Conservation (phyloP, 2,329 filamentous ascomycete species). For the Cytospora piceae region DNA sequence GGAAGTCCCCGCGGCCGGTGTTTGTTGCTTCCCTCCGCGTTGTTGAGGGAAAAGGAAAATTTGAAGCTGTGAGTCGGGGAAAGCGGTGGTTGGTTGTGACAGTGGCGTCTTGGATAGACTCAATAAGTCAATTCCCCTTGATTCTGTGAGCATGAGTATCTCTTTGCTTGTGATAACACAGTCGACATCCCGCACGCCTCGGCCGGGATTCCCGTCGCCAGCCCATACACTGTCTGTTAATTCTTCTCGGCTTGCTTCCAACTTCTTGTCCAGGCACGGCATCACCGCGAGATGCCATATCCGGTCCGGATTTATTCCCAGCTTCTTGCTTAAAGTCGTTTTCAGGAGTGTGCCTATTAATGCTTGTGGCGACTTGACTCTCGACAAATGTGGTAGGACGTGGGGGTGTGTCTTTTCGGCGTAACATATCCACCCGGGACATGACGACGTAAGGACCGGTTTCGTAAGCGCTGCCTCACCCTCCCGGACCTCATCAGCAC, state of each 20-base stretch:
- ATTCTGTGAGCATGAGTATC: slow-evolving; percentile 84
- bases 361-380: slow-evolving; percentile 92
- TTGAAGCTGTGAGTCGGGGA: slow-evolving; percentile 74
- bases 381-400: slow-evolving; percentile 86
- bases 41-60: slow-evolving; percentile 73
- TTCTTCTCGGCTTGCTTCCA: slow-evolving; percentile 92
- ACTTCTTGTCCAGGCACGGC: slow-evolving; percentile 99
- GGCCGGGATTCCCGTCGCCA: slow-evolving; percentile 50
- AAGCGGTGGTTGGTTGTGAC: slow-evolving; percentile 53
- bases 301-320: slow-evolving; percentile 73
- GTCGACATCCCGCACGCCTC: slow-evolving; percentile 83
- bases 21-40: slow-evolving; percentile 47
- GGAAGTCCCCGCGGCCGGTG: slow-evolving; percentile 71
- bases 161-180: slow-evolving; percentile 98
- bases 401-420: slow-evolving; percentile 97
- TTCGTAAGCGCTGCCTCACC: slow-evolving; percentile 40
- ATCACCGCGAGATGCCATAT: slow-evolving; percentile 97
- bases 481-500: slow-evolving; percentile 70
- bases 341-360: slow-evolving; percentile 89
- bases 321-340: slow-evolving; percentile 73
- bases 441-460: slow-evolving; percentile 84
- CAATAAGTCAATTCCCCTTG: slow-evolving; percentile 78
- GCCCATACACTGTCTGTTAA: slow-evolving; percentile 81
- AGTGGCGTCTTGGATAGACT: slow-evolving; percentile 62
- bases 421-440: slow-evolving; percentile 98